Conservation (phyloP, 805 yeast genomes). For the Nakazawaea holstii region DNA sequence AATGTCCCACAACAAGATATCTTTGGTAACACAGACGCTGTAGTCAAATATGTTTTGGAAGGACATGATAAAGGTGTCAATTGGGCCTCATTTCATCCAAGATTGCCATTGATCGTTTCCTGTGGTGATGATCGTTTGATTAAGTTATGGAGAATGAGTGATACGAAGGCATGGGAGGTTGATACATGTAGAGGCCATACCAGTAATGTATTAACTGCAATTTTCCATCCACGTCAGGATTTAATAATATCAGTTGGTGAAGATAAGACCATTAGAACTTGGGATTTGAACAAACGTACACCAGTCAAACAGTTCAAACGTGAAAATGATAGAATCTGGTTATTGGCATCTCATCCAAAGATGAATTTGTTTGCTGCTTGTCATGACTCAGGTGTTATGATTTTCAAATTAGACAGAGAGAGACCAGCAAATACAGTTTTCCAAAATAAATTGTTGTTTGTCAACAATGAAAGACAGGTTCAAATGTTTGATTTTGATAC, state of each 20-base stretch:
- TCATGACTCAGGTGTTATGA: conserved; percentile 97
- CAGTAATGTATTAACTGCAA: conserved; percentile 80
- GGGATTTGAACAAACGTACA: conserved; percentile 93
- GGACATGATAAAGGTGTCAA: conserved; percentile 99
- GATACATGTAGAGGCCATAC: conserved; percentile 98
- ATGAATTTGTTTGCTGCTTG: conserved; percentile 94
- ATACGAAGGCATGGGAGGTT: conserved; percentile 98
- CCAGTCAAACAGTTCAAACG: conserved; percentile 93
- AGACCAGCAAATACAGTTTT: conserved; percentile 81
- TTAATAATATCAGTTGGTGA: conserved; percentile 90
- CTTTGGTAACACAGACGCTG: conserved; percentile 90
- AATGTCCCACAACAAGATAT: conserved; percentile 83
- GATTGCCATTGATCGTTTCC: conserved; percentile 87
- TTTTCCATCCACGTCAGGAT: conserved; percentile 93
- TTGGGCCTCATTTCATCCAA: conserved; percentile 98
- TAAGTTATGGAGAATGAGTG: conserved; percentile 96
- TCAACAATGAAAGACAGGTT: conserved; percentile 81
- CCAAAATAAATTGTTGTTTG: conserved; percentile 70
- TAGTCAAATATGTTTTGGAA: conserved; percentile 91
- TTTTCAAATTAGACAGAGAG: conserved; percentile 94
- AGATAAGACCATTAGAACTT: conserved; percentile 91
- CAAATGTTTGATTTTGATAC: conserved; percentile 69
- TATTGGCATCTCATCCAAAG: conserved; percentile 80
- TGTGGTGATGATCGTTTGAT: conserved; percentile 96
- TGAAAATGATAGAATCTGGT: conserved; percentile 94